phyloP scores from a whole-genome alignment of 2,329 filamentous ascomycete species.

The Beauveria asiatica region DNA sequence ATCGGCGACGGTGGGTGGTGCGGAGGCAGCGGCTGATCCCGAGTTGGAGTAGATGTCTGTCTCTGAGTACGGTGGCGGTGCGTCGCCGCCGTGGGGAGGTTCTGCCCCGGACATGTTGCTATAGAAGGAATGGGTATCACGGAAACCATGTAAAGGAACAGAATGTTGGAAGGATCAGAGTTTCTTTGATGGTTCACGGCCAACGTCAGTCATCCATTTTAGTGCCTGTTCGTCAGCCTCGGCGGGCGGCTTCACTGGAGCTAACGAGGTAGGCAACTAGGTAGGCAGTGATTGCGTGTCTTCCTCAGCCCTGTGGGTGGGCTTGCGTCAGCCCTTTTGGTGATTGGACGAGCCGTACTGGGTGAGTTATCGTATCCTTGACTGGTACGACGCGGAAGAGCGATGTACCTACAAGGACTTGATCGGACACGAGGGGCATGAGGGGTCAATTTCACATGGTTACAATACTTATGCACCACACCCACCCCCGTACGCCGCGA shows the following conservation, averaged over 20 bases:
- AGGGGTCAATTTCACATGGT: too few species aligned
- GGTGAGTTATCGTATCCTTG: too few species aligned
- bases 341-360: not conserved
- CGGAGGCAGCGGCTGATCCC: constrained; percentile 20
- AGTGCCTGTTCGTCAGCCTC: not conserved
- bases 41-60: constrained; percentile 46
- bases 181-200: not conserved
- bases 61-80: constrained; percentile 48
- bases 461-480: too few species aligned
- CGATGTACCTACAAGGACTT: too few species aligned
- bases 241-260: not conserved
- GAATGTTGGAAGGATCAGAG: not conserved
- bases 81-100: constrained; percentile 22
- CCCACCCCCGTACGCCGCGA: too few species aligned
- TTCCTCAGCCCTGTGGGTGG: constrained; percentile 1
- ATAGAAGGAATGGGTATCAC: not conserved
- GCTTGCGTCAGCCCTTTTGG: not conserved
- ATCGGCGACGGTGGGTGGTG: constrained; percentile 23
- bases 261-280: not conserved
- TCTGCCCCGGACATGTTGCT: not conserved
- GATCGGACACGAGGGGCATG: too few species aligned
- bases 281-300: not conserved
- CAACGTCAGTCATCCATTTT: not conserved
- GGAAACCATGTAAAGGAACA: not conserved
- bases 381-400: too few species aligned